Percentiles rank a stretch among this genome's conserved stretches.
phyloP scores from a whole-genome alignment of 805 yeast species.

The Clavispora carvajalis region DNA sequence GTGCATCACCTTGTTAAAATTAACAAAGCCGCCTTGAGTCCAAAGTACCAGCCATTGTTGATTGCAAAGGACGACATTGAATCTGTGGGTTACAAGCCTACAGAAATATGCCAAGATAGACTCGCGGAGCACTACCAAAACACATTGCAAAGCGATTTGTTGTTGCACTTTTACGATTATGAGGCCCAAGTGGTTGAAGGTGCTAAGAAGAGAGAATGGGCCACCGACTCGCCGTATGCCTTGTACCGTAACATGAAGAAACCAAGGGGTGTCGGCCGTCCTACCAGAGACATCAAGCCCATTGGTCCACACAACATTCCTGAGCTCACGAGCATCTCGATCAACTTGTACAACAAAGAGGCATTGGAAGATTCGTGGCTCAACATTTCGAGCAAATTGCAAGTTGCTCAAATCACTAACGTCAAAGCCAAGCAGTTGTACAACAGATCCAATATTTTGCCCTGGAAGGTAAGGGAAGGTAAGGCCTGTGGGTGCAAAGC shows the following conservation, averaged over 20 bases:
- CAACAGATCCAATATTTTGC: constrained; percentile 74
- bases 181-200: constrained; percentile 53
- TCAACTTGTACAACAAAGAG: constrained; percentile 72
- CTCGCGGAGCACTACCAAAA: constrained; percentile 69
- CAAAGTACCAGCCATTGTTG: constrained; percentile 65
- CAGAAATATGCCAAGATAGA: constrained; percentile 72
- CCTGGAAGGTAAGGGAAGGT: constrained; percentile 84
- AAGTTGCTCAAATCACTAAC: constrained; percentile 92
- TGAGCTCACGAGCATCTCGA: constrained; percentile 54
- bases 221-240: constrained; percentile 82
- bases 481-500: constrained; percentile 89
- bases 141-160: constrained; percentile 69
- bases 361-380: constrained; percentile 67
- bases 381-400: constrained; percentile 71
- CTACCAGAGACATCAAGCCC: constrained; percentile 69
- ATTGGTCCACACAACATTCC: constrained; percentile 71
- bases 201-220: constrained; percentile 76
- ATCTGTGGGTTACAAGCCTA: constrained; percentile 74
- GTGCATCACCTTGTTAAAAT: constrained; percentile 85
- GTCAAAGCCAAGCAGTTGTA: constrained; percentile 68
- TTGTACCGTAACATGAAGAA: constrained; percentile 71
- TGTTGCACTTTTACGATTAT: constrained; percentile 75
- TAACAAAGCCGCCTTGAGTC: constrained; percentile 68
- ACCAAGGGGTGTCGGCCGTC: constrained; percentile 70
- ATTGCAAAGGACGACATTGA: constrained; percentile 68